A percentile compares a stretch with the other conserved stretches of the same genome.
These are phyloP conservation scores for Lachnellula subtilissima DNA, from an alignment of 2,329 filamentous ascomycete species.

Conservation along the genomic window DNA sequence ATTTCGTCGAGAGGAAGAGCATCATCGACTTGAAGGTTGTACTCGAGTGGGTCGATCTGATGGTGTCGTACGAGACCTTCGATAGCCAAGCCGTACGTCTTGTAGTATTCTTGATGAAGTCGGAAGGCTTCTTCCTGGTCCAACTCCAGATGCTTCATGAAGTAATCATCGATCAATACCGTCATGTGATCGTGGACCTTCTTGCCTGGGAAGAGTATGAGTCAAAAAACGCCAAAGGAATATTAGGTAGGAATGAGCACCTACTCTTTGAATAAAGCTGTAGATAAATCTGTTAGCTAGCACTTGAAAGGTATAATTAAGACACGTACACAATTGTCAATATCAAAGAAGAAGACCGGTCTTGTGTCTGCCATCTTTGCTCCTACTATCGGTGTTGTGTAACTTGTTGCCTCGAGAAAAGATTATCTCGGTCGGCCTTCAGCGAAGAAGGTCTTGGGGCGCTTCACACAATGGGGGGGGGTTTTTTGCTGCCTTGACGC, in stretches of 20 bases:
- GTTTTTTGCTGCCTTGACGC: neutral
- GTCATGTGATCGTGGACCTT: slow-evolving; percentile 89
- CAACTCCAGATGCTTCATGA: slow-evolving; percentile 65
- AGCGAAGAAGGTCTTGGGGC: neutral
- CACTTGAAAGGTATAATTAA: neutral
- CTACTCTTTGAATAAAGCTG: slow-evolving; percentile 80
- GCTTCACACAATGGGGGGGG: neutral
- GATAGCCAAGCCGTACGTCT: slow-evolving; percentile 93
- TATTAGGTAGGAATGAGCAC: slow-evolving; percentile 22
- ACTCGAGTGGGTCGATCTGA: slow-evolving; percentile 90
- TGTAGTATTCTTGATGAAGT: slow-evolving; percentile 89
- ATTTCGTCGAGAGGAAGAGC: slow-evolving; percentile 82
- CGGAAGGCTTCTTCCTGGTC: slow-evolving; percentile 72
- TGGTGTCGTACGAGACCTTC: slow-evolving; percentile 92
- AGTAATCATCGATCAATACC: slow-evolving; percentile 60
- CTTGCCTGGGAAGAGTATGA: slow-evolving; percentile 46
- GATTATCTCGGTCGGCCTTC: neutral
- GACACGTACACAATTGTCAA: slow-evolving; percentile 83
- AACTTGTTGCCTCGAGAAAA: neutral
- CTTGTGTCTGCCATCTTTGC: slow-evolving; percentile 29
- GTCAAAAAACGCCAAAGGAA: neutral
- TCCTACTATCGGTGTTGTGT: neutral
- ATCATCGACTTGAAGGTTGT: slow-evolving; percentile 92
- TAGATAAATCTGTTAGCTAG: neutral
- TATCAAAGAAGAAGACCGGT: slow-evolving; percentile 75